phyloP scores from a whole-genome alignment of 2,329 filamentous ascomycete genomes.

The Neurospora crassa region DNA sequence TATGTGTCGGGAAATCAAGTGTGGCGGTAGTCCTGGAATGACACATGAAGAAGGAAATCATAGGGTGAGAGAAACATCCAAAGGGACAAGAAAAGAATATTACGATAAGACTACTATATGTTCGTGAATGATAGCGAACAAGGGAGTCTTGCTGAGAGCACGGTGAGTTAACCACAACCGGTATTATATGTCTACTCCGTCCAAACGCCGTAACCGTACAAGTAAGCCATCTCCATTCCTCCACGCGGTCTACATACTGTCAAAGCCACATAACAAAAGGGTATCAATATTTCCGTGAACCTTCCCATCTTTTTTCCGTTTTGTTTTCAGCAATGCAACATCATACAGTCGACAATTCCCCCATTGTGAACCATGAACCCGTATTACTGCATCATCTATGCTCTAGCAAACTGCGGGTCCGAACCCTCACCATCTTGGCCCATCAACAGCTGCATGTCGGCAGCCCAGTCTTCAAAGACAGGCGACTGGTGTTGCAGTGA shows the following conservation, averaged over 20 bases:
- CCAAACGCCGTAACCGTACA: not conserved
- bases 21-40: not conserved
- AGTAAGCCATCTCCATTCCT: not conserved
- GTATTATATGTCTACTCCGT: not conserved
- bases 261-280: conserved; percentile 2
- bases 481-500: not conserved
- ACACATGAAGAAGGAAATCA: not conserved
- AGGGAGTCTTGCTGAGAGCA: not conserved
- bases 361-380: not conserved
- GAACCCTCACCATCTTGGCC: conserved; percentile 8
- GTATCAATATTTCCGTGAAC: conserved; percentile 5
- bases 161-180: too few species aligned
- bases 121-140: not conserved
- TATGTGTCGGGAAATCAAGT: not conserved
- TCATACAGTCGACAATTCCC: not conserved
- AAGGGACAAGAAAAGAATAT: not conserved
- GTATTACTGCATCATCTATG: not conserved
- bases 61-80: not conserved
- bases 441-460: conserved; percentile 15
- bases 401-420: not conserved
- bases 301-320: conserved; percentile 5
- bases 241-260: not conserved
- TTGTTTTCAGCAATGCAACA: not conserved
- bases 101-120: not conserved
- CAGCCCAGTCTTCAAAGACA: conserved; percentile 15